Evolutionary conservation across 306 rosid genomes (phyloP).

Genomic region (Glycine soja): DNA sequence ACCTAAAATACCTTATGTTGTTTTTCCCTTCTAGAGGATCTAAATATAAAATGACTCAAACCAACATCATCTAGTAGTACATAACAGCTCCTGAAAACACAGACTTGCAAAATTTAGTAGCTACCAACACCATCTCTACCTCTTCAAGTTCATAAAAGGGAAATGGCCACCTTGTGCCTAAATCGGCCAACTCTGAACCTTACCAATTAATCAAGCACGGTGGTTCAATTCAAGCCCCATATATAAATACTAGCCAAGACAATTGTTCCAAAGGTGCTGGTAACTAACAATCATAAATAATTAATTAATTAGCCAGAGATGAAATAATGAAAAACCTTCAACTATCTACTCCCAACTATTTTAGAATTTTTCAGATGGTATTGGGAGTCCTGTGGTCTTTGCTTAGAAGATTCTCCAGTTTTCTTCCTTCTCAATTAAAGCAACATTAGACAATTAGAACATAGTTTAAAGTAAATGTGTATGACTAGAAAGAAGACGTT

Average conservation of each 20-base stretch:
- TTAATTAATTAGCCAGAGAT: neutral
- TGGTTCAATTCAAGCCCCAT: neutral
- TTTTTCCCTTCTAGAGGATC: too few species aligned
- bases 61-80: neutral
- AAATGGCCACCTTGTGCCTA: neutral
- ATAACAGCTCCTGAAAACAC: neutral
- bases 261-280: neutral
- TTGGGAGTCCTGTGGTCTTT: neutral
- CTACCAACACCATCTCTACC: constrained; percentile 5
- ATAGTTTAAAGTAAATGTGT: neutral
- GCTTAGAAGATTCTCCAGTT: constrained; percentile 32
- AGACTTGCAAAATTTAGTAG: neutral
- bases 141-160: neutral
- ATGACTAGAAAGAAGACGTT: too few species aligned
- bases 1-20: too few species aligned
- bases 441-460: neutral
- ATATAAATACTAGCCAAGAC: neutral
- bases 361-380: neutral
- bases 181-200: neutral
- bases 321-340: neutral
- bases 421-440: constrained; percentile 35
- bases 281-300: constrained; percentile 11
- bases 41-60: too few species aligned
- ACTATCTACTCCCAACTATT: neutral
- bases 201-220: neutral